A percentile compares a stretch with the other conserved stretches of the same genome.
phyloP scores from a whole-genome alignment of 2,329 filamentous ascomycete species.

The Xylariaceae sp. region DNA sequence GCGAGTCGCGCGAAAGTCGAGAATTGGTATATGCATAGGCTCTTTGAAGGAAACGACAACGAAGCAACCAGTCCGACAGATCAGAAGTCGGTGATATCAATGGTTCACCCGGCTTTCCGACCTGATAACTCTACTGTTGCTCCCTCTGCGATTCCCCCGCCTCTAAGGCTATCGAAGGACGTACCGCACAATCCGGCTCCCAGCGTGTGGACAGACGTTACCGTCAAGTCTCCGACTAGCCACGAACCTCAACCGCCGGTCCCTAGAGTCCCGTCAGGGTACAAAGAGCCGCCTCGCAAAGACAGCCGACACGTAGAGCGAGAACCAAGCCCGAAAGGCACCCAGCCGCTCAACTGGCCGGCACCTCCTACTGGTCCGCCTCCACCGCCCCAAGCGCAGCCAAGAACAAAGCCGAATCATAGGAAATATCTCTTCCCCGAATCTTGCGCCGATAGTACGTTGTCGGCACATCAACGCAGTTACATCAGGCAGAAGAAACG shows the following conservation, averaged over 20 bases:
- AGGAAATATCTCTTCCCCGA: conserved; percentile 15
- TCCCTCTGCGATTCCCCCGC: conserved; percentile 20
- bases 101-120: conserved; percentile 27
- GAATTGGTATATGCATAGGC: conserved; percentile 21
- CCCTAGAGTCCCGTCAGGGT: conserved; percentile 20
- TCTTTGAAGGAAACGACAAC: not conserved
- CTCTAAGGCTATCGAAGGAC: conserved; percentile 17
- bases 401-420: not conserved
- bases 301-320: not conserved
- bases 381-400: not conserved
- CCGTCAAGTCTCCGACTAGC: conserved; percentile 12
- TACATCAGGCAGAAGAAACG: conserved; percentile 14
- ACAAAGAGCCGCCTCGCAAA: not conserved
- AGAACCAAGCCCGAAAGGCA: not conserved
- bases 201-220: conserved; percentile 24
- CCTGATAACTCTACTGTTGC: conserved; percentile 1
- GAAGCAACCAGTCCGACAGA: conserved; percentile 2
- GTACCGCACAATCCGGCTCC: not conserved
- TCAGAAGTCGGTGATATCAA: conserved; percentile 19
- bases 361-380: conserved; percentile 1
- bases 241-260: conserved; percentile 16
- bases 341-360: conserved; percentile 12
- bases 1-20: conserved; percentile 20
- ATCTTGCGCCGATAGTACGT: conserved; percentile 15
- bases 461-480: conserved; percentile 12